Base-by-base conservation (phyloP, 768 basidiomycete species). In the Kwoniella botswanensis region DNA sequence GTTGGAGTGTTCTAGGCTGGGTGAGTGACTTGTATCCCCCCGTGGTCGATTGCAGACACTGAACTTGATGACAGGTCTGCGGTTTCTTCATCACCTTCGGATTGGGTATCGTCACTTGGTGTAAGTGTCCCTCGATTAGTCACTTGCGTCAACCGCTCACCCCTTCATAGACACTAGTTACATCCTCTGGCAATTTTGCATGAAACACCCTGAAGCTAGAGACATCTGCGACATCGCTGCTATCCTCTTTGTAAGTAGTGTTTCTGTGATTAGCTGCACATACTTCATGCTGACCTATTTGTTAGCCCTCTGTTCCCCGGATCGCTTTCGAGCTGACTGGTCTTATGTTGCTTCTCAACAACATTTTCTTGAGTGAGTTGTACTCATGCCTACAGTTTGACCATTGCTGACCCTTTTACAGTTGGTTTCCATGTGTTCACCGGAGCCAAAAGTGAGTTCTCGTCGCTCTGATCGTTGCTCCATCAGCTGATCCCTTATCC, bases 281-380 rank as follows among this genome's bases (percentile, higher is more conserved):
- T 9, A 52, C 21, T 26, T 22, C 29, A 4, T 21, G 58, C 67
- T 62, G 24, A 61, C 22, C 11, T 67, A 15, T 11, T 10, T 17
- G 22, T 22, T 43, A 72, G 71, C 88, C 87, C 63, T 85, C 86
- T 12, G 85, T 87, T 43, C 87, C 87, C 0, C 71, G 86, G 53
- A 68, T 85, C 56, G 88, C 87, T 2, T 88, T 87, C 79, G 87
- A 88, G 62, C 71, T 85, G 42, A 88, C 88, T 1, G 86, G 85
- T 3, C 79, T 87, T 41, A 87, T 89, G 82, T 86, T 89, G 76
- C 80, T 88, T 58, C 78, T 87, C 55, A 89, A 89, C 81, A 88
- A 88, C 76, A 86, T 86, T 18, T 87, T 88, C 81, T 55, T 76
- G 6, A 76, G 65, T 79, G 62, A 74, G 72, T 69, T 42, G 55